These are phyloP conservation scores for Wickerhamomyces sp. DNA, from an alignment of 1,139 yeast species.

Conservation along the genomic window DNA sequence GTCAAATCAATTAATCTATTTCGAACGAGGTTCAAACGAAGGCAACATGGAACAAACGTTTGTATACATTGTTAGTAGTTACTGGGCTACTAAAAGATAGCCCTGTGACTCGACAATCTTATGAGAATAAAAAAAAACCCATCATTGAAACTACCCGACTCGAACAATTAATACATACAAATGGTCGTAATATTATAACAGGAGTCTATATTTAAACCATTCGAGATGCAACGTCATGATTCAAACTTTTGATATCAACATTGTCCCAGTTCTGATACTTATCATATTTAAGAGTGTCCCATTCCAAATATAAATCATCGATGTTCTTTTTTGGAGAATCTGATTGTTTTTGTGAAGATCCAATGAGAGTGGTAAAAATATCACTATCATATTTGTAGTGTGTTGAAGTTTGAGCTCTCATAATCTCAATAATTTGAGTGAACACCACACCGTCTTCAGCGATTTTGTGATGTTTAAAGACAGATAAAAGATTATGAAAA, in stretches of 20 bases:
- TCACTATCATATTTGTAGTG: background rate
- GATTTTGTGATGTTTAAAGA: conserved; percentile 1
- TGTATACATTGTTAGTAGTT: too few species aligned
- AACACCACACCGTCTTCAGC: background rate
- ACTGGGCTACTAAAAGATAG: too few species aligned
- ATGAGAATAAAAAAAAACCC: too few species aligned
- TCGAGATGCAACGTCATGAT: too few species aligned
- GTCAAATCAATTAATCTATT: too few species aligned
- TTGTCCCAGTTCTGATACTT: background rate
- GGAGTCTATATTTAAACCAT: too few species aligned
- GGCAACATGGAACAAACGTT: too few species aligned
- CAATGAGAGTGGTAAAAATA: background rate
- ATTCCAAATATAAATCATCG: background rate
- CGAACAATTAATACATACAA: too few species aligned
- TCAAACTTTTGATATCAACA: background rate
- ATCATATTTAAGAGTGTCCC: background rate
- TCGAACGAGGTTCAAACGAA: too few species aligned
- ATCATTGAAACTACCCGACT: too few species aligned
- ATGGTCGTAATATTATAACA: too few species aligned
- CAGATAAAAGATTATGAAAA: background rate
- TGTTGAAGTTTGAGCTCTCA: background rate
- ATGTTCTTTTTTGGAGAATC: background rate
- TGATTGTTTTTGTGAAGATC: conserved; percentile 1
- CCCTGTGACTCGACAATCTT: too few species aligned
- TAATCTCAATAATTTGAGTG: background rate